phyloP scores from a whole-genome alignment of 2,329 filamentous ascomycete species.

The Pseudogymnoascus sp. region DNA sequence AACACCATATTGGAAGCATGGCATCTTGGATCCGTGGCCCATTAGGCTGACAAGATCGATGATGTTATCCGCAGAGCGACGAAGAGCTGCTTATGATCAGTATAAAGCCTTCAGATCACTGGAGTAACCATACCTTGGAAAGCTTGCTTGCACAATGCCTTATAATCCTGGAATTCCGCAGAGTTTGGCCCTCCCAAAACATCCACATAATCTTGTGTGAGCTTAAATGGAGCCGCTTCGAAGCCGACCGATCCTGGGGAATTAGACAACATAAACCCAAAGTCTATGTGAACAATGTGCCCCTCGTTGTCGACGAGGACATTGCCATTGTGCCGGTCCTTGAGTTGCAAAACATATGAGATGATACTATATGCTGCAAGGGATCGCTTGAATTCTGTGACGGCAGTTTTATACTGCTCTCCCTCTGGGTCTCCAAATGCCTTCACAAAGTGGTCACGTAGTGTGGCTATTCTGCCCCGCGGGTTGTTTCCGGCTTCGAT shows the following conservation, averaged over 20 bases:
- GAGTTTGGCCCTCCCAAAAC: conserved; percentile 68
- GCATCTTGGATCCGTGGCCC: conserved; percentile 77
- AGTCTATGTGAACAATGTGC: conserved; percentile 83
- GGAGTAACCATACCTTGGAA: conserved; percentile 57
- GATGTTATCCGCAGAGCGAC: conserved; percentile 70
- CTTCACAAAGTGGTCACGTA: conserved; percentile 75
- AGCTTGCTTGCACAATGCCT: conserved; percentile 70
- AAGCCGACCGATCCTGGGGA: conserved; percentile 78
- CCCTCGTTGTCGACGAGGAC: conserved; percentile 79
- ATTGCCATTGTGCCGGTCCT: conserved; percentile 81
- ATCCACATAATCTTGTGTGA: conserved; percentile 79
- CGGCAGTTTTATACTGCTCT: conserved; percentile 60
- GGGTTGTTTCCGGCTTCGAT: conserved; percentile 67
- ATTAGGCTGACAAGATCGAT: conserved; percentile 79
- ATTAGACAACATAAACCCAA: conserved; percentile 84
- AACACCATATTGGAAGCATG: conserved; percentile 71
- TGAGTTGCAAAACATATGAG: conserved; percentile 74
- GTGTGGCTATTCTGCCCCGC: conserved; percentile 65
- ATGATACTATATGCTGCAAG: conserved; percentile 80
- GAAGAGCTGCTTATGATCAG: conserved; percentile 45
- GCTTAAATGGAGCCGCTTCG: conserved; percentile 78
- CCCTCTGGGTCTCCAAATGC: conserved; percentile 65
- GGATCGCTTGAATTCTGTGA: conserved; percentile 73
- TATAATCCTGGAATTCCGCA: conserved; percentile 66
- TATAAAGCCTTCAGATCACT: neutral